Evolutionary conservation across 2,329 filamentous ascomycete genomes (phyloP), one percentile per base, ranked within the genome.

Genomic region (Colletotrichum musae): DNA sequence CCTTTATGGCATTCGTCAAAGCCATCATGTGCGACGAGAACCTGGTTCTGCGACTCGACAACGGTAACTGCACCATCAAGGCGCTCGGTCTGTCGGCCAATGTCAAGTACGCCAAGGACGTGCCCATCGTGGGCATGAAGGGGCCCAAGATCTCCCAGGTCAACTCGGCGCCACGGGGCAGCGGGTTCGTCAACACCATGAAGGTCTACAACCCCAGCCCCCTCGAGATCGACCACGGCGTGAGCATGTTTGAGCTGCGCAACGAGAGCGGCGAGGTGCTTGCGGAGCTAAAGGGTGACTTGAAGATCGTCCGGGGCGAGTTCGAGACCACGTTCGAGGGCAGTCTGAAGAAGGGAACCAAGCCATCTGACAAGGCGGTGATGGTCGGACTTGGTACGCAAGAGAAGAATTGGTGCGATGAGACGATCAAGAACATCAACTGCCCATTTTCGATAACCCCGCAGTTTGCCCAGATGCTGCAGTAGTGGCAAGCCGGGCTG

Each of bases 161-260:
- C n/a, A 72, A 71, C 28, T 73, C 66, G n/a, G 51, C 75, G 39
- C 71, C 73, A 21, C 66, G 72, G 32, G 72, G 64, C 26, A 58
- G 56, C 5, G 71, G 62, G 3, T 56, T 72, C 12, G 21, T 60
- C 21, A 69, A 78, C 47, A 70, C 66, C 13, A 69, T 81, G 52
- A 71, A 63, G 57, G 64, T 80, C 43, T 58, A 67, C 18, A 81
- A 78, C 70, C 72, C 73, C 12, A 77, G 77, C 18, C 73, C 75
- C 4, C 72, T 80, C 39, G 78, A 79, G 66, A 74, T 81, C 6
- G 74, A 77, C 32, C 73, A 77, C 58, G 79, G 77, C 2, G 48
- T 64, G 16, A 77, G 76, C 60, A 63, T 72, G 18, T 81, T 81
- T 32, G 77, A 79, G 66, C 71, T 81, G 26, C 72, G 74, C 47